phyloP scores from a whole-genome alignment of 2,329 filamentous ascomycete species.

The Cladosporium velox region DNA sequence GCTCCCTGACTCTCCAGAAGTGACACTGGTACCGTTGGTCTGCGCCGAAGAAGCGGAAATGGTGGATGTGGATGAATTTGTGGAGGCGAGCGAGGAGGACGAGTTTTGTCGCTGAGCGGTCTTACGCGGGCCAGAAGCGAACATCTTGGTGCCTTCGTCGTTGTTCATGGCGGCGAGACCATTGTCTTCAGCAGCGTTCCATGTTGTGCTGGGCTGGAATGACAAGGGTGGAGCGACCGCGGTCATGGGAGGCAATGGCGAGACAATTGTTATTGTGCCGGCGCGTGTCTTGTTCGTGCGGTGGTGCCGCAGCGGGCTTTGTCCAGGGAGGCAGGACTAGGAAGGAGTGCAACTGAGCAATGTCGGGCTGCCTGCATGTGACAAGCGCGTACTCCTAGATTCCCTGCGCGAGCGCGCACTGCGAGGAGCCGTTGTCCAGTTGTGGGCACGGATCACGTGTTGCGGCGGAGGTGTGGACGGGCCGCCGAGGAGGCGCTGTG shows the following conservation, averaged over 20 bases:
- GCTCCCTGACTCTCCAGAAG: slow-evolving; percentile 32
- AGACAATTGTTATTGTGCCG: slow-evolving; percentile 7
- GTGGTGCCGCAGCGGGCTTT: slow-evolving; percentile 15
- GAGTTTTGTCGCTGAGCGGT: slow-evolving; percentile 84
- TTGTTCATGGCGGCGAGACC: slow-evolving; percentile 69
- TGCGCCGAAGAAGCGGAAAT: slow-evolving; percentile 63
- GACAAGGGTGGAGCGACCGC: slow-evolving; percentile 66
- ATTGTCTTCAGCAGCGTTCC: slow-evolving; percentile 48
- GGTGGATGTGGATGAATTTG: slow-evolving; percentile 65
- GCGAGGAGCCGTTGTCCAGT: slow-evolving; percentile 11
- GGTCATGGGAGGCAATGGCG: slow-evolving; percentile 53
- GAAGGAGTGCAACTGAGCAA: background rate
- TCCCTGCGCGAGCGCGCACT: slow-evolving; percentile 11
- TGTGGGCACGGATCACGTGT: slow-evolving; percentile 14
- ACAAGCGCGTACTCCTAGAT: slow-evolving; percentile 15
- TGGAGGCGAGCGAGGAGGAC: slow-evolving; percentile 74
- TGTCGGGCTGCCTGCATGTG: slow-evolving; percentile 17
- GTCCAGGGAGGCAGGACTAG: background rate
- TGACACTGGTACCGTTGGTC: slow-evolving; percentile 56
- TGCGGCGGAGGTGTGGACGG: slow-evolving; percentile 16
- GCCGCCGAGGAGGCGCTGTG: background rate
- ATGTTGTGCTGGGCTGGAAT: slow-evolving; percentile 58
- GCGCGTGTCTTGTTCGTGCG: slow-evolving; percentile 7
- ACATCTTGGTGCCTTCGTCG: slow-evolving; percentile 81
- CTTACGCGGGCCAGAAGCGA: slow-evolving; percentile 72